Conservation (phyloP, 441 rosid genomes). For the Gossypium armourianum region DNA sequence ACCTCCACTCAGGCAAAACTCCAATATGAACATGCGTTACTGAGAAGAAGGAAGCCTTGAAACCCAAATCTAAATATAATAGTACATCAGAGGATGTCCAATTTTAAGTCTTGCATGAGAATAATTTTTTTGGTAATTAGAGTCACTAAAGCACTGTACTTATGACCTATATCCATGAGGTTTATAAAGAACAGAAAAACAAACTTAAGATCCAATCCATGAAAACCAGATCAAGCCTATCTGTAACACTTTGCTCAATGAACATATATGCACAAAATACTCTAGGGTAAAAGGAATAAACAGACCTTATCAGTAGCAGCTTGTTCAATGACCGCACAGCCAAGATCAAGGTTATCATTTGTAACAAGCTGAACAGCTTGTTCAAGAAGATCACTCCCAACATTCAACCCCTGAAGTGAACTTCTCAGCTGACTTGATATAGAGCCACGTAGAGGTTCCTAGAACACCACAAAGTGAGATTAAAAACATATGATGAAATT, state of each 20-base stretch:
- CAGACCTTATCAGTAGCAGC: slow-evolving; percentile 93
- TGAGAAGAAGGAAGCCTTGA: background rate
- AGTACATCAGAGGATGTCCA: background rate
- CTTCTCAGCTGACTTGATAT: slow-evolving; percentile 77
- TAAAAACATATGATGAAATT: slow-evolving; percentile 6
- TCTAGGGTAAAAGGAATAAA: background rate
- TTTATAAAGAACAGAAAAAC: background rate
- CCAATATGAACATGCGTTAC: background rate
- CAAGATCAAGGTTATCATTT: slow-evolving; percentile 96
- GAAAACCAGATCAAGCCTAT: background rate
- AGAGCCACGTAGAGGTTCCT: slow-evolving; percentile 89
- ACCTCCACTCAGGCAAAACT: background rate
- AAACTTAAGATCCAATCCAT: background rate
- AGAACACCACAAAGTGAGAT: slow-evolving; percentile 19
- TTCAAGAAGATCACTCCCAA: slow-evolving; percentile 59
- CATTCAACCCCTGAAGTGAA: slow-evolving; percentile 59
- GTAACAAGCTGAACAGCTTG: slow-evolving; percentile 93
- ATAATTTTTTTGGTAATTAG: background rate
- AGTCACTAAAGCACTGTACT: background rate
- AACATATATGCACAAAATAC: background rate
- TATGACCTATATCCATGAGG: background rate
- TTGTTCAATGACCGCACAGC: slow-evolving; percentile 95
- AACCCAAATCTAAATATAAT: background rate
- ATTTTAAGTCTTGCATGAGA: background rate
- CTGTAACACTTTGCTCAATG: background rate